Base-by-base conservation (phyloP, 129 eudicot species). In the Chrysanthemum seticuspe region DNA sequence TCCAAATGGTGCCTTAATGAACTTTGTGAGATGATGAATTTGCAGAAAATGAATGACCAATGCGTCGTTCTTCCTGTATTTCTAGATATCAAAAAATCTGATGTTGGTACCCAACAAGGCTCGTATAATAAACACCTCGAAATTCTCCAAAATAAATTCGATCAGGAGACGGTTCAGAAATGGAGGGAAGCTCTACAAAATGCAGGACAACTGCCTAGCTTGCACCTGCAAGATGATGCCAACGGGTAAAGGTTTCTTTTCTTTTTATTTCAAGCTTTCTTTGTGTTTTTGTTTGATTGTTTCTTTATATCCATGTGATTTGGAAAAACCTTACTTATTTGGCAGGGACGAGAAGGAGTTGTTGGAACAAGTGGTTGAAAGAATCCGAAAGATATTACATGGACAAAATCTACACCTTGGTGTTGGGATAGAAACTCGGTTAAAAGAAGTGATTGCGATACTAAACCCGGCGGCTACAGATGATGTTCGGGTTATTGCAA, bases 401-500 rank as follows among this genome's bases (percentile, higher is more conserved):
- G 12, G 19, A 0, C 51, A 14, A 49, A 14, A 53, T 23, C 58
- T 2, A 62, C 61, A 47, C 13, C 6, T 36, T 8, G 82, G 82
- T 50, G 77, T 72, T 34, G 82, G 82, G n/a, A 71, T 78, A 19
- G 62, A 57, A 7, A 48, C 78, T 18, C 78, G 65, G 49, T 55
- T 66, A 14, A 53, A 66, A 66, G 72, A 65, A 27, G 16, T 65
- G 47, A 13, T 56, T 47, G 10, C 25, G 8, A n/a, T 65, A 74
- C 58, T 72, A 67, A 56, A 65, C 12, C 11, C 25, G 48, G 0
- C 4, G 4, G 59, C 10, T 58, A 48, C 49, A 16, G 51, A 51
- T 64, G 77, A 48, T 65, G 69, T 78, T 25, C 25, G 68, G 23
- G 58, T 78, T 3, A 53, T 65, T 72, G 69, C 59, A 5, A 53